Evolutionary conservation across 805 yeast genomes (phyloP), one percentile per base, ranked within the genome.

Genomic region (Wickerhamia fluorescens): DNA sequence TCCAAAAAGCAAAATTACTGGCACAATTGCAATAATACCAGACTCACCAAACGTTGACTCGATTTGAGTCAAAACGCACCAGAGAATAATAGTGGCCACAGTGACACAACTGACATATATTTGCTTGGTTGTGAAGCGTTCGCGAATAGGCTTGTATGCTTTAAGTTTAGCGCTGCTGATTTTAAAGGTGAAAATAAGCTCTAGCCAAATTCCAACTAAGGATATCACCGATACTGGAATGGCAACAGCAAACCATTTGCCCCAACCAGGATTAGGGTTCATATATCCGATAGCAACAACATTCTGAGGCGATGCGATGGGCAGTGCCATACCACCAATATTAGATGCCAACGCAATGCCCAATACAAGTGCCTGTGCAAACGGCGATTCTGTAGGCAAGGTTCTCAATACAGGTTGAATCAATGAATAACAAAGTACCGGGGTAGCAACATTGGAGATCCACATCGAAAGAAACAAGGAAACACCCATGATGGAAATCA

Each of bases 381-480:
- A 85, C 3, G 75, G 69, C 14, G 88, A 78, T 8, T 75, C 75
- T 27, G 81, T 75, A 13, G 95, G 94, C 24, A 88, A 59, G 0
- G 94, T 84, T 46, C 95, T 70, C 40, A 89, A 61, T 14, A 89
- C 62, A 0, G 97, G 96, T 54, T 88, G 96, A 34, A 89, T 78
- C 38, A 89, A 82, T 5, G 96, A 86, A 46, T 73, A 85, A 57
- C 95, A 83, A 31, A 89, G 67, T 3, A 89, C 96, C 0, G 98
- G 98, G 1, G 97, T 92, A 1, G 98, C 98, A 24, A 89, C 97
- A 52, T 89, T 89, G 15, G 94, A 81, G 22, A 89, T 92, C 94
- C 95, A 88, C 85, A 89, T 87, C 4, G 95, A 77, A 23, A 84
- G 76, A 45, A 89, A 75, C 22, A 88, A 63, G 0, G 96, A 84